Base-by-base conservation (phyloP, 2,329 filamentous ascomycete species). In the Ophiocordyceps camponoti-leonardi region DNA sequence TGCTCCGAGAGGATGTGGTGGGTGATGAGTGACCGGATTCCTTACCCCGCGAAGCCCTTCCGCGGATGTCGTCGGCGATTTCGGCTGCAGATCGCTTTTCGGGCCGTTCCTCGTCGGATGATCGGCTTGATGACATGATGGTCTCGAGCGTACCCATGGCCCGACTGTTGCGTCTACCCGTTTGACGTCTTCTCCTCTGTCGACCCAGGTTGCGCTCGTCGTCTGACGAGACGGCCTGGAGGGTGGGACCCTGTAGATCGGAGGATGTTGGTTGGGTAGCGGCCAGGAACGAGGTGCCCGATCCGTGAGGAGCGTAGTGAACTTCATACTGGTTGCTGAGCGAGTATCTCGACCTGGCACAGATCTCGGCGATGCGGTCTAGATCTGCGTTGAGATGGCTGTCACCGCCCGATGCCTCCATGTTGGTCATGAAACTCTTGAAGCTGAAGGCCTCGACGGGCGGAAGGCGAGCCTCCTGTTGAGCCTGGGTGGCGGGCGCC, bases 281-380 rank as follows among this genome's bases (percentile, higher is more conserved):
- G 3, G 58, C 49, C 18, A 68, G 44, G 48, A 77, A 75, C 1
- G 64, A 60, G 2, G 69, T 58, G 4, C 77, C 75, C 1, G 72
- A 73, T 19, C 75, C 75, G 52, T 80, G 77, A 14, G 77, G 77
- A 13, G 72, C 64, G 48, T 79, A 73, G 51, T 81, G 77, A 7
- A 79, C 74, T 53, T 80, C 77, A 53, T 81, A 80, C 54, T 81
- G 77, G 56, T 79, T 79, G 58, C 76, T 79, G 44, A 81, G 56
- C 39, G 76, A 80, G 56, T 80, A 81, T 41, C 73, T 69, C 13
- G 76, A 80, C 31, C 73, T 67, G 35, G 77, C 77, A 59, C 77
- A 81, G 30, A 81, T 81, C 57, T 81, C 77, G 12, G 77, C 77
- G 53, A 81, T 81, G 39, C 75, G 70, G 49, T 81, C 76, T 44